A percentile compares a stretch with the other conserved stretches of the same genome.
Evolutionary conservation across 2,329 filamentous ascomycete species (phyloP).

Genomic region (Fusarium siculi): DNA sequence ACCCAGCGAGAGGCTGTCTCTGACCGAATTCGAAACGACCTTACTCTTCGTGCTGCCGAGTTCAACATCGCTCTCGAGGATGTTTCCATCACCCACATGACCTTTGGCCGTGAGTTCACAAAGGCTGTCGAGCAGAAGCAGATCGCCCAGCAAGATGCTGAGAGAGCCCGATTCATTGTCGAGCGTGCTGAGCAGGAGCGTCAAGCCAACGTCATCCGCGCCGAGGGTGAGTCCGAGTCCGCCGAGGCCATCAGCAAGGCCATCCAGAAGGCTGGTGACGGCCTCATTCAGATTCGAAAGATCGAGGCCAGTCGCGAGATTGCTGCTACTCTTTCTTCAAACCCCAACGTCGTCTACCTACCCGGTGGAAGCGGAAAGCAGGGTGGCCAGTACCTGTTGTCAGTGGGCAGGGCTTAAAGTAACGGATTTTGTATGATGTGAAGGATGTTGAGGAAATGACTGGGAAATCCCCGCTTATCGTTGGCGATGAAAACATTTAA

Average conservation of each 20-base stretch:
- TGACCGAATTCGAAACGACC: conserved; percentile 90
- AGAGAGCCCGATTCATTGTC: conserved; percentile 96
- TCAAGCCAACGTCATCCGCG: conserved; percentile 97
- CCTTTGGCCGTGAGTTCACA: conserved; percentile 98
- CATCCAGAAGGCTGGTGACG: conserved; percentile 92
- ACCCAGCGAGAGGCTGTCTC: conserved; percentile 98
- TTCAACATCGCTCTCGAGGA: conserved; percentile 99
- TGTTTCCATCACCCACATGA: conserved; percentile 99
- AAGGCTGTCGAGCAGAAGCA: conserved; percentile 99
- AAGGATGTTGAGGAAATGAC: conserved; percentile 33
- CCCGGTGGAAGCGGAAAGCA: conserved; percentile 80
- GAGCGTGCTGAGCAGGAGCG: conserved; percentile 99
- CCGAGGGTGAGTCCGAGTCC: conserved; percentile 96
- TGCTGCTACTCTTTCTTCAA: conserved; percentile 85
- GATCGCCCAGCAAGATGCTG: conserved; percentile 98
- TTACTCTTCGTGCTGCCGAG: conserved; percentile 91
- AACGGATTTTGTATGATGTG: conserved; percentile 25
- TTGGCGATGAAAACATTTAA: conserved; percentile 42
- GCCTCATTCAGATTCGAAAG: conserved; percentile 93
- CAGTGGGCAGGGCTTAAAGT: conserved; percentile 56
- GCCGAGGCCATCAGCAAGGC: conserved; percentile 96
- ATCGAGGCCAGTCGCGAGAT: conserved; percentile 98
- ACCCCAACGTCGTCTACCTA: conserved; percentile 96
- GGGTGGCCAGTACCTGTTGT: conserved; percentile 64
- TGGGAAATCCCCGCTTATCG: conserved; percentile 51